A percentile compares a stretch with the other conserved stretches of the same genome.
phyloP scores from a whole-genome alignment of 163 green algal species.

The Chlamydomonas reinhardtii region DNA sequence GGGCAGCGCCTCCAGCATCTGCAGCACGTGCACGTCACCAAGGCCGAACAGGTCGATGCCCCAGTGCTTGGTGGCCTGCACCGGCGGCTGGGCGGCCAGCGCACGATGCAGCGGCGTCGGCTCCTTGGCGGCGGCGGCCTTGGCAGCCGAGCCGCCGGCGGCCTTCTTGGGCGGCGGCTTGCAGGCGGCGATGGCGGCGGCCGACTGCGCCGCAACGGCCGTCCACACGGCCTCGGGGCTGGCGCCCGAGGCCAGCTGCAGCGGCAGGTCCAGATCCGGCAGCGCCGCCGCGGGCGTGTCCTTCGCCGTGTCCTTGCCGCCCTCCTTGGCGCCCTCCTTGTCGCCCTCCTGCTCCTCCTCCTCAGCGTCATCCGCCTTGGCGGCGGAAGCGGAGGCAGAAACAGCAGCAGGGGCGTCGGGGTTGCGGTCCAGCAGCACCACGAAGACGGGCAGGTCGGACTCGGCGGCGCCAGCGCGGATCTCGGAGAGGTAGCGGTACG shows the following conservation, averaged over 20 bases:
- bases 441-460: not conserved
- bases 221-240: slow-evolving; percentile 13
- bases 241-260: not conserved
- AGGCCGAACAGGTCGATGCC: slow-evolving; percentile 63
- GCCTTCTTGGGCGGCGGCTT: slow-evolving; percentile 50
- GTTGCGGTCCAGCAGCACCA: slow-evolving; percentile 32
- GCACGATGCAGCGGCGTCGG: slow-evolving; percentile 13
- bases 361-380: too few species aligned
- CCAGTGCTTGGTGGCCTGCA: slow-evolving; percentile 54
- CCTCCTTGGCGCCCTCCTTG: not conserved
- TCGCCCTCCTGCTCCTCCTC: too few species aligned
- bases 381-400: not conserved
- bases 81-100: slow-evolving; percentile 49
- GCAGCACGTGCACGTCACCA: slow-evolving; percentile 61
- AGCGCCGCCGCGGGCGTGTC: not conserved
- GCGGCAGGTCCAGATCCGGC: not conserved
- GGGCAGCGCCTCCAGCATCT: slow-evolving; percentile 67
- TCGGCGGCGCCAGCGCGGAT: slow-evolving; percentile 7
- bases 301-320: not conserved
- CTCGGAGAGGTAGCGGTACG: slow-evolving; percentile 31
- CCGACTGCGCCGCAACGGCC: slow-evolving; percentile 12
- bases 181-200: slow-evolving; percentile 39
- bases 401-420: not conserved
- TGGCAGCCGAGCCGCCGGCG: not conserved
- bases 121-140: not conserved